Base-by-base conservation (phyloP, 73 alveolate genomes). In the Paramecium caudatum region DNA sequence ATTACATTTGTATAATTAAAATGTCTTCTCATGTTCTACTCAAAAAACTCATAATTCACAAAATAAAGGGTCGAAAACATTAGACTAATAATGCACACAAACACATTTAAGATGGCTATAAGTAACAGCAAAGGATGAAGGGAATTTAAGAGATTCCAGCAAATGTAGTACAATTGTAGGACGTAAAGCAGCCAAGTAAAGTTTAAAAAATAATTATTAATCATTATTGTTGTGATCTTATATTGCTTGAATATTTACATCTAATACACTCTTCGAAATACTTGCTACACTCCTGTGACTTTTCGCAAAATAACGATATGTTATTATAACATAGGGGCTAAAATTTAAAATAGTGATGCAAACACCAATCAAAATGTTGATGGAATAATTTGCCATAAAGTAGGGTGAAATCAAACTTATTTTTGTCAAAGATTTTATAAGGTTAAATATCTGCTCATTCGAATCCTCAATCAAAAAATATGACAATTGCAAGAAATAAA, bases 191-290 rank as follows among this genome's bases (percentile, higher is more conserved):
- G 8, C 83, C 83, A 65, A 33, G 83, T 65, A 10, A 65, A 65
- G 47, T 65, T 33, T 12, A 33, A 43, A 65, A 65, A 65, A 65
- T 65, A 65, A 49, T 33, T 65, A 65, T 34, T 30, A 16, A 65
- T 36, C 7, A 65, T 12, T 33, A 65, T 33, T 19, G 83, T 33
- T 25, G 48, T 33, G 16, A 65, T 25, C 83, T 65, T 32, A 65
- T 25, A 33, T 33, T 9, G 3, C 33, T 10, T 65, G 8, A 55
- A 27, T 27, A 55, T 8, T 33, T 65, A 65, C 83, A 33, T 65
- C 83, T 27, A 65, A 65, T 25, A 65, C 25, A 65, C 83, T 65
- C 49, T 65, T 65, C n/a, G 83, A 65, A 4, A 65, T 65, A 36
- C 83, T 65, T 1, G 27, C 83, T 33, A 65, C 49, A 33, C 49